Conservation (phyloP, 2,329 filamentous ascomycete genomes). For the Tolypocladium guangdongense region DNA sequence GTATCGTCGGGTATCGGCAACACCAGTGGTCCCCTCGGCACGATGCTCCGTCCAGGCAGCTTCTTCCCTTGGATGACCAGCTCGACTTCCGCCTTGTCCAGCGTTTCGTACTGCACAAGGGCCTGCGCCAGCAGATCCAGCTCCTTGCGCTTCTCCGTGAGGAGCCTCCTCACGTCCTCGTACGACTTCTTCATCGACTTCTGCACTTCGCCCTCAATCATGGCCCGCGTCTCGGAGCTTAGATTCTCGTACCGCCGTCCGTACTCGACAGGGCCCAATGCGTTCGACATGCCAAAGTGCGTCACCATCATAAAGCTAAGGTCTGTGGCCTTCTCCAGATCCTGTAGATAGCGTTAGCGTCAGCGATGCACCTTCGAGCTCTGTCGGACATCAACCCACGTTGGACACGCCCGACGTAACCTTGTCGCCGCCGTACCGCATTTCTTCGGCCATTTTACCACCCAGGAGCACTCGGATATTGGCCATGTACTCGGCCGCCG, state of each 20-base stretch:
- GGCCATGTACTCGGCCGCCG: constrained; percentile 74
- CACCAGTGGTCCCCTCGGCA: constrained; percentile 42
- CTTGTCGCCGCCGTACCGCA: constrained; percentile 82
- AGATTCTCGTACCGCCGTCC: constrained; percentile 68
- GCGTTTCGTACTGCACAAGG: constrained; percentile 86
- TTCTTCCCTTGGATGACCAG: constrained; percentile 82
- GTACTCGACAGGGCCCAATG: constrained; percentile 84
- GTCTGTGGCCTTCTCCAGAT: constrained; percentile 72
- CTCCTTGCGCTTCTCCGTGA: constrained; percentile 68
- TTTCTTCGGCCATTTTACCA: constrained; percentile 81
- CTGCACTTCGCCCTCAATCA: constrained; percentile 83
- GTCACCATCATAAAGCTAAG: constrained; percentile 85
- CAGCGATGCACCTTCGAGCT: neutral
- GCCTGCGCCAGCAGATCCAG: constrained; percentile 82
- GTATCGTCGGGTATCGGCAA: constrained; percentile 24
- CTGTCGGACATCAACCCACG: constrained; percentile 35
- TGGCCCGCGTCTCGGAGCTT: constrained; percentile 73
- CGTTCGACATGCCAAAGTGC: constrained; percentile 76
- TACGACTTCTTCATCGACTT: constrained; percentile 74
- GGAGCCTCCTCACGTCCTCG: constrained; percentile 57
- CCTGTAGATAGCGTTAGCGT: constrained; percentile 38
- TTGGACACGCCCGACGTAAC: constrained; percentile 81
- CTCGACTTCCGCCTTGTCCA: constrained; percentile 81
- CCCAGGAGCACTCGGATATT: constrained; percentile 73
- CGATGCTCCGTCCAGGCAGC: constrained; percentile 49